Evolutionary conservation across 1,284 basidiomycete species (phyloP), one percentile per base, ranked within the genome.

Genomic region (Mycena citricolor): DNA sequence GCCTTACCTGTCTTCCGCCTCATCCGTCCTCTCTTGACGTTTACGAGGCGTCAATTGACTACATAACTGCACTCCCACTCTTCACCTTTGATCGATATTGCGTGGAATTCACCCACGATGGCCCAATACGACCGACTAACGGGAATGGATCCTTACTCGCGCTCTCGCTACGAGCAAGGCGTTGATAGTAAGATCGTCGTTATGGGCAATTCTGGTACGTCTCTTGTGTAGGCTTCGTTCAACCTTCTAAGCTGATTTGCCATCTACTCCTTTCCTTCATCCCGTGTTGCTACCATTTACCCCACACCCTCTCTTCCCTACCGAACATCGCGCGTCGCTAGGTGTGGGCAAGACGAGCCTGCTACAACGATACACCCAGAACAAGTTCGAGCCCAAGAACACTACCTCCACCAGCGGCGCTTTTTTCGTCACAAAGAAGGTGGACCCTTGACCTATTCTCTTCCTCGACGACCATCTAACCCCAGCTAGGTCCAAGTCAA

Each of bases 151-250:
- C 81, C 77, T 39, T 83, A 83, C 66, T 66, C 73, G 42, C 67
- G 74, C 61, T 73, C 79, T 60, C 74, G 79, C 66, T 85, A 80
- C 63, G 84, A 88, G 61, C 81, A 83, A 56, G 83, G 85, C 57
- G 76, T 97, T 61, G 94, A 97, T 74, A 92, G 91, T 57, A 97
- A 97, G 77, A 90, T 97, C 61, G 94, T 97, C 62, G 81, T 97
- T 56, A 91, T 97, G 76, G 94, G 94, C 63, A 94, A 92, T 61
- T 93, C 94, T 62, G 92, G 93, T 83, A 50, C 51, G 71, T 62
- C 48, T 30, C 51, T 31, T 12, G 10, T 12, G 32, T 10, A 12
- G 10, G 17, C 30, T 22, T 17, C 32, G 32, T 44, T 39, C 22
- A 29, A 30, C 19, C 7, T 19, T 17, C 21, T 4, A 33, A 12